phyloP scores from a whole-genome alignment of 1,284 basidiomycete species.

The Mycosarcoma mackinlayi region DNA sequence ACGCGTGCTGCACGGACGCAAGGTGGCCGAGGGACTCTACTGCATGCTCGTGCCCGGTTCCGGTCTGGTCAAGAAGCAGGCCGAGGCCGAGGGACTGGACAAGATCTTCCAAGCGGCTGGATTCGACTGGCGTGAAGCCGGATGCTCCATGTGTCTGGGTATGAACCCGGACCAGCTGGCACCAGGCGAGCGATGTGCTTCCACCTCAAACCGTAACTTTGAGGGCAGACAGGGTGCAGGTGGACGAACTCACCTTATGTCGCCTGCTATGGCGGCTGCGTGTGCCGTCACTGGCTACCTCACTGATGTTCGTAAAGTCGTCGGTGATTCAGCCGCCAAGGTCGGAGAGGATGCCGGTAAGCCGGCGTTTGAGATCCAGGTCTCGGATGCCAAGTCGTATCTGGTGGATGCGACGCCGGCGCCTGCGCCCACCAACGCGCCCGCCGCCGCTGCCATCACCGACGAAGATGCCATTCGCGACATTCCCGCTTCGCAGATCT shows the following conservation, averaged over 20 bases:
- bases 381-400: constrained; percentile 60
- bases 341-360: constrained; percentile 52
- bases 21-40: constrained; percentile 60
- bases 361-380: constrained; percentile 55
- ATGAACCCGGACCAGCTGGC: constrained; percentile 68
- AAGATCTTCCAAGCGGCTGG: constrained; percentile 67
- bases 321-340: constrained; percentile 29
- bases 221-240: constrained; percentile 66
- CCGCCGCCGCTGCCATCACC: constrained; percentile 23
- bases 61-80: constrained; percentile 67
- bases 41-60: constrained; percentile 67
- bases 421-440: constrained; percentile 30
- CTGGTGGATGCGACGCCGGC: constrained; percentile 47
- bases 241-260: constrained; percentile 66
- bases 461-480: constrained; percentile 58
- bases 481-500: constrained; percentile 35
- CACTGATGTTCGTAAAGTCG: constrained; percentile 66
- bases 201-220: constrained; percentile 68
- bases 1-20: constrained; percentile 63
- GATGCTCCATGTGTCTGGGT: constrained; percentile 68
- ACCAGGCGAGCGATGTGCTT: constrained; percentile 67
- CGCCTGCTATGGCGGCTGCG: constrained; percentile 66
- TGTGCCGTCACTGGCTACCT: constrained; percentile 65
- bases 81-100: constrained; percentile 67
- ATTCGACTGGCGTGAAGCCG: constrained; percentile 68